Conservation (phyloP, 202 grass and related monocot species). For the Schoenoplectus tabernaemontani region DNA sequence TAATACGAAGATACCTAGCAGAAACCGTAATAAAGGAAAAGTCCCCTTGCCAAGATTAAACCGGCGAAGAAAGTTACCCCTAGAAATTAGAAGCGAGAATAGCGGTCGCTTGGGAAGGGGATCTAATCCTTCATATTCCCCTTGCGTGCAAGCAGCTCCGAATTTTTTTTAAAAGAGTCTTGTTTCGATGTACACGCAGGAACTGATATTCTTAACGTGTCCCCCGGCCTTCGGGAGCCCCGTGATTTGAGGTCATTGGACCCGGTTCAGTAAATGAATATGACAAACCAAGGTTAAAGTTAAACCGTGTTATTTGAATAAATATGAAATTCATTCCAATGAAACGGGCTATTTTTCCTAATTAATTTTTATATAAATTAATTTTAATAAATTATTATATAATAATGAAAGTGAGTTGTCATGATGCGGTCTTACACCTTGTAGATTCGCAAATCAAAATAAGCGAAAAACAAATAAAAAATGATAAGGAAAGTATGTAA, state of each 20-base stretch:
- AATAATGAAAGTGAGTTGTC: no score
- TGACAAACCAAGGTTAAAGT: no score
- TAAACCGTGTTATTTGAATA: not conserved
- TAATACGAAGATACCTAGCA: not conserved
- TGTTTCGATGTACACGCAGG: not conserved
- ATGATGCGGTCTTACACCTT: no score
- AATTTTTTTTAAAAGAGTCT: constrained; percentile 33
- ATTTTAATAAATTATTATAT: no score
- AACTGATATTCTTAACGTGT: not conserved
- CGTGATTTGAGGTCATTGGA: not conserved
- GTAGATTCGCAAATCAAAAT: no score
- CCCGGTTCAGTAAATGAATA: not conserved
- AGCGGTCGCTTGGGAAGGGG: constrained; percentile 33
- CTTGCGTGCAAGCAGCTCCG: constrained; percentile 69
- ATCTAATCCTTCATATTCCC: constrained; percentile 49
- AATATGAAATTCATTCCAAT: no score
- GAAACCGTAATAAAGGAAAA: not conserved
- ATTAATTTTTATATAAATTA: no score
- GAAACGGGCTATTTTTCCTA: no score
- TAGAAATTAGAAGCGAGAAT: constrained; percentile 7
- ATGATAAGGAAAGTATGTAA: no score
- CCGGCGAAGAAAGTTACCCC: not conserved
- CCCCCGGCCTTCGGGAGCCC: not conserved
- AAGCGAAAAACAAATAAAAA: no score
- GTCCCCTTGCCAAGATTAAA: constrained; percentile 1